Percentiles rank a stretch among this genome's conserved stretches.
phyloP scores from a whole-genome alignment of 345 rosid species.

The Syzygium jambos region DNA sequence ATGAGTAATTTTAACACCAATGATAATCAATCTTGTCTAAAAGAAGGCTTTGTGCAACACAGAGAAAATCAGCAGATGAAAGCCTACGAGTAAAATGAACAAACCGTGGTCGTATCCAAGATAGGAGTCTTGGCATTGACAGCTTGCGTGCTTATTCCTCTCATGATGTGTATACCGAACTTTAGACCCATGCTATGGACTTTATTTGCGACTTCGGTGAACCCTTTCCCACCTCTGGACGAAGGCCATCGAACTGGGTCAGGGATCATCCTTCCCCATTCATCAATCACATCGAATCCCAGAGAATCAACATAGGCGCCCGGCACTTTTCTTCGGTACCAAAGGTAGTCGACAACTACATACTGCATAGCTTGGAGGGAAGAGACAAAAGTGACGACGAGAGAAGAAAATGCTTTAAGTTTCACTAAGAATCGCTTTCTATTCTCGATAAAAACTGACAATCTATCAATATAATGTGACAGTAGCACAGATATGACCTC shows the following conservation, averaged over 20 bases:
- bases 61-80: background rate
- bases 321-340: constrained; percentile 74
- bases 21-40: background rate
- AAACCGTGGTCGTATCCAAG: constrained; percentile 50
- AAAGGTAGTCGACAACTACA: constrained; percentile 93
- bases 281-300: constrained; percentile 90
- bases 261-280: constrained; percentile 89
- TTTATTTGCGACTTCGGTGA: constrained; percentile 62
- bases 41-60: background rate
- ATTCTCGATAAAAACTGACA: background rate
- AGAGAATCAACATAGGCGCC: constrained; percentile 66
- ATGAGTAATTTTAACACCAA: background rate
- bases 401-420: background rate
- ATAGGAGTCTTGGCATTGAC: constrained; percentile 71
- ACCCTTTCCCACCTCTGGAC: constrained; percentile 68
- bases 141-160: constrained; percentile 91
- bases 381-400: background rate
- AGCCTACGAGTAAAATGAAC: background rate
- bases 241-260: constrained; percentile 94
- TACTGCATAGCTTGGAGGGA: constrained; percentile 29
- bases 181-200: constrained; percentile 84
- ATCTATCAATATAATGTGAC: background rate
- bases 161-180: constrained; percentile 94
- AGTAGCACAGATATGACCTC: constrained; percentile 28
- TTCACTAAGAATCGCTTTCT: background rate